Conservation (phyloP, 306 rosid genomes). For the Cotoneaster glaucophyllus region DNA sequence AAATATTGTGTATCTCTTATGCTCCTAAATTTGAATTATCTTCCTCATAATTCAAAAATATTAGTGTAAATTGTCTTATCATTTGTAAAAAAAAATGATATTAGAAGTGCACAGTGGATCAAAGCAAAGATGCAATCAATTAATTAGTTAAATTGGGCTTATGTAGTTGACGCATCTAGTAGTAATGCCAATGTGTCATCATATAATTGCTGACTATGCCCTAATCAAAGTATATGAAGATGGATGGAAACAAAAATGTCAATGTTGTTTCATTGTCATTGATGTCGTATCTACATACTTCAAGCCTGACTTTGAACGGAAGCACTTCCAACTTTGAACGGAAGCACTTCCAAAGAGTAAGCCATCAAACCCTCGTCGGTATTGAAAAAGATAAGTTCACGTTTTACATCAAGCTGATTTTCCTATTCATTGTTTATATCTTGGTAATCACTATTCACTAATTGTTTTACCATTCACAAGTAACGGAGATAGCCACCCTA, state of each 20-base stretch:
- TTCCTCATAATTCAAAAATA: too few species aligned
- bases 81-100: neutral
- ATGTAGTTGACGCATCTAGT: neutral
- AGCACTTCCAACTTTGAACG: neutral
- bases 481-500: neutral
- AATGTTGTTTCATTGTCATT: neutral
- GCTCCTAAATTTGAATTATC: too few species aligned
- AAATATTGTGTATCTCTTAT: too few species aligned
- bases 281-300: neutral
- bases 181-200: neutral
- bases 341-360: neutral
- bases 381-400: neutral
- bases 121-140: neutral
- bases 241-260: conserved; percentile 10
- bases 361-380: neutral
- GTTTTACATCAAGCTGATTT: neutral
- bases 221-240: neutral
- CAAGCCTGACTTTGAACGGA: neutral
- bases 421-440: neutral
- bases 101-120: neutral
- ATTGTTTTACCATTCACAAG: neutral
- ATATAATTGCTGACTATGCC: neutral
- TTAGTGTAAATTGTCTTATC: neutral
- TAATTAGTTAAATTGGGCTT: too few species aligned
- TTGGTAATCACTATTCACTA: neutral